Evolutionary conservation across 768 basidiomycete genomes (phyloP).

Genomic region (Hypholoma fasciculare): DNA sequence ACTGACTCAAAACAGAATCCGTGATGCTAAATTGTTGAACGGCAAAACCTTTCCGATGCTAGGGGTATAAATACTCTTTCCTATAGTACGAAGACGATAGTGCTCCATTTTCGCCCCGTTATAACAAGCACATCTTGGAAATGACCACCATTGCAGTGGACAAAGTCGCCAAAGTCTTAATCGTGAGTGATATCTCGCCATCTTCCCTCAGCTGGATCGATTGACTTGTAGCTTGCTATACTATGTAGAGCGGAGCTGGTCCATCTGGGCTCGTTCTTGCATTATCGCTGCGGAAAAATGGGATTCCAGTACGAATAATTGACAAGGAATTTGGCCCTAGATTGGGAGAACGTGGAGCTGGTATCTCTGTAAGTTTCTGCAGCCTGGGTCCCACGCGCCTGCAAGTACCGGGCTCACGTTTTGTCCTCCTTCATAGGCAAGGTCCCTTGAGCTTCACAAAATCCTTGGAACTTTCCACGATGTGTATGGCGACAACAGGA

Average conservation of each 20-base stretch:
- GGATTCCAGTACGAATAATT: slow-evolving; percentile 51
- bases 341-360: slow-evolving; percentile 37
- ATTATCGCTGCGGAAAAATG: slow-evolving; percentile 38
- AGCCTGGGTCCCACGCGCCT: neutral
- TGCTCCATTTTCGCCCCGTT: too few relatives aligned
- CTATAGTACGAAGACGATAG: too few relatives aligned
- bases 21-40: too few relatives aligned
- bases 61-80: too few relatives aligned
- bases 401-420: too few relatives aligned
- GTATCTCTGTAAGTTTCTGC: slow-evolving; percentile 30
- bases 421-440: slow-evolving; percentile 28
- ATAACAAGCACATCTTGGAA: slow-evolving; percentile 28
- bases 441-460: slow-evolving; percentile 43
- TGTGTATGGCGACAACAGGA: slow-evolving; percentile 26
- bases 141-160: too few relatives aligned
- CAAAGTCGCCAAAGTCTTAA: too few relatives aligned
- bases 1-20: too few relatives aligned
- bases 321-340: slow-evolving; percentile 37
- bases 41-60: too few relatives aligned
- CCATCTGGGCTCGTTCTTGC: slow-evolving; percentile 45
- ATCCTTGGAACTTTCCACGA: slow-evolving; percentile 38
- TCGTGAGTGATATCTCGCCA: too few relatives aligned
- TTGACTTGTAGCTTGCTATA: neutral
- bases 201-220: neutral
- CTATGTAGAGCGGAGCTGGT: slow-evolving; percentile 41